Percentiles rank a stretch among this genome's conserved stretches.
Evolutionary conservation across 495 filamentous ascomycete genomes (phyloP).

Genomic region (Penicillium fimorum): DNA sequence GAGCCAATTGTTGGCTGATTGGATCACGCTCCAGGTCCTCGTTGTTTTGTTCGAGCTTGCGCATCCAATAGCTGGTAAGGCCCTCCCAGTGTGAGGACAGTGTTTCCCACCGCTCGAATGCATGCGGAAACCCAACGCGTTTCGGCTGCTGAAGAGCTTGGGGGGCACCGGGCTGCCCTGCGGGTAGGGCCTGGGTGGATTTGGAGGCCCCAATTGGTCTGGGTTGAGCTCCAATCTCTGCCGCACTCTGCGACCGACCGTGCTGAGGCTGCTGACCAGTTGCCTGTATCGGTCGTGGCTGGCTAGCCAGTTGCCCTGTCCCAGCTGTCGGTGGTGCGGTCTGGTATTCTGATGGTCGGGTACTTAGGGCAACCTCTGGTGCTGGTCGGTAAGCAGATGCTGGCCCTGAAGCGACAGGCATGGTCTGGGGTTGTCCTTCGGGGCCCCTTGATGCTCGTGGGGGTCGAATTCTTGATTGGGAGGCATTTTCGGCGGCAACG

Average conservation of each 20-base stretch:
- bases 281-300: conserved; percentile 20
- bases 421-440: conserved; percentile 23
- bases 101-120: conserved; percentile 96
- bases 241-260: conserved; percentile 28
- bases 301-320: conserved; percentile 9
- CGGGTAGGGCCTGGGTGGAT: conserved; percentile 30
- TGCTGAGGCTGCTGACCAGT: conserved; percentile 34
- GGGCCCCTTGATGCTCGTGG: conserved; percentile 28
- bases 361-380: conserved; percentile 12
- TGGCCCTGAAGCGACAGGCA: conserved; percentile 16
- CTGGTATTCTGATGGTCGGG: conserved; percentile 20
- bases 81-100: conserved; percentile 98
- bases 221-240: conserved; percentile 22
- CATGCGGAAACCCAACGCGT: conserved; percentile 77
- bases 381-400: conserved; percentile 12
- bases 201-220: conserved; percentile 17
- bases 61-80: conserved; percentile 95
- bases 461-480: conserved; percentile 41
- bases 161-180: conserved; percentile 30
- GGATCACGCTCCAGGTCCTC: conserved; percentile 80
- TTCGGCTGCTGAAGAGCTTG: conserved; percentile 39
- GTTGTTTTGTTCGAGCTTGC: conserved; percentile 82
- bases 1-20: conserved; percentile 79
- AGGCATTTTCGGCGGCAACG: conserved; percentile 51
- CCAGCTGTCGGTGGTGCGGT: conserved; percentile 6